Evolutionary conservation across 2,329 filamentous ascomycete species (phyloP), one percentile per base, ranked within the genome.

Genomic region (Botrytis porri): DNA sequence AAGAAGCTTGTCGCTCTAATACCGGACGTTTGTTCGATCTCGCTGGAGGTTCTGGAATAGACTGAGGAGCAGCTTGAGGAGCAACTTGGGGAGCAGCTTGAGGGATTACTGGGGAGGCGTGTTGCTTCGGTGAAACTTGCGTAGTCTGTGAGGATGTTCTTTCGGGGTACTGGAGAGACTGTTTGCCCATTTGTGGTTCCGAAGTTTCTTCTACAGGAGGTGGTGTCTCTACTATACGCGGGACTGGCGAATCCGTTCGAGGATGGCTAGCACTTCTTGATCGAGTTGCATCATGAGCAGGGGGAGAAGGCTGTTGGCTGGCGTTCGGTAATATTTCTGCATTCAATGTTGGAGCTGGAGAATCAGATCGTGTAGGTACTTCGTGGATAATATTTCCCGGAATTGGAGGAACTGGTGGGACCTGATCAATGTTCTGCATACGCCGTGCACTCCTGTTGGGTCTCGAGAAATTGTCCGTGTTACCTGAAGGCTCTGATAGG

Each of bases 181-280:
- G 75, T 59, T 74, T 75, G 22, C 70, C 12, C 37, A 61, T 51
- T 48, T 61, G 54, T 71, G 70, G 48, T 43, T 77, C 74, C 32
- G 39, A 18, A 25, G n/a, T 57, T 14, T 78, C 76, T 60, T 80
- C 79, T 41, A 75, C 74, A 20, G 82, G 72, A 2, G 88, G 83
- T 22, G 89, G 88, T 2, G 91, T 91, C 80, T 95, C 92, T 73
- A 91, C 83, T 59, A 91, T 89, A 63, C 88, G 85, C 25, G 89
- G 88, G 29, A 90, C 84, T 3, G 83, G 77, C 37, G 80, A 73
- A 59, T 80, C 77, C 63, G 75, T 79, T 61, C 80, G 74, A 22
- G 78, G 73, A 59, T 77, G 77, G n/a, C 75, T 76, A 76, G 62
- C 78, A 74, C 48, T 80, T 77, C 67, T 80, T 48, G 72, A 54